phyloP scores from a whole-genome alignment of 768 basidiomycete genomes.

The Agrocybe chaxingu region DNA sequence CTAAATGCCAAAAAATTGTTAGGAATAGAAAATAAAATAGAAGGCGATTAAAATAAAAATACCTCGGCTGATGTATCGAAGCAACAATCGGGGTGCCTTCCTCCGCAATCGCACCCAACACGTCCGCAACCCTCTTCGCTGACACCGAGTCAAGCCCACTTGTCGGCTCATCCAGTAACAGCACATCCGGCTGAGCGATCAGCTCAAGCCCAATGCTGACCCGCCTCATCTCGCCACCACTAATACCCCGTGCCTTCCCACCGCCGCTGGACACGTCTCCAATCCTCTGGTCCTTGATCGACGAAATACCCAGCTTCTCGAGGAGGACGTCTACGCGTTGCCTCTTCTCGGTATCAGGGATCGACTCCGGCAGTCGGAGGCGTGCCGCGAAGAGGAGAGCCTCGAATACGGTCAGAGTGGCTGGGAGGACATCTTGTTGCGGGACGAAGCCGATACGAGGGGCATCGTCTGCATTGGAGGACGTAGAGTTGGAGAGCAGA shows the following conservation, averaged over 20 bases:
- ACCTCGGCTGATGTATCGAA: conserved; percentile 87
- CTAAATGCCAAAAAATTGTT: conserved; percentile 25
- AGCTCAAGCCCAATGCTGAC: conserved; percentile 91
- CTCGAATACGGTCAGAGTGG: conserved; percentile 78
- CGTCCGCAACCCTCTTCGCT: conserved; percentile 73
- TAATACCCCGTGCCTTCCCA: conserved; percentile 71
- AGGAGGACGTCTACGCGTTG: conserved; percentile 69
- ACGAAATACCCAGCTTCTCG: conserved; percentile 71
- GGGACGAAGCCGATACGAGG: conserved; percentile 83
- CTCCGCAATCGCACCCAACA: conserved; percentile 74
- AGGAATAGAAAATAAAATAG: not conserved
- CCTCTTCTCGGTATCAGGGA: conserved; percentile 58
- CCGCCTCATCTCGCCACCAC: conserved; percentile 88
- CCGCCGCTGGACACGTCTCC: conserved; percentile 55
- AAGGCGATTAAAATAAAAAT: conserved; percentile 3
- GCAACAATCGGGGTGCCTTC: conserved; percentile 79
- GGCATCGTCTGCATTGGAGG: conserved; percentile 17
- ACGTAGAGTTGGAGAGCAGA: conserved; percentile 36
- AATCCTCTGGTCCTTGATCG: conserved; percentile 70
- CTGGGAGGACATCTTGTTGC: conserved; percentile 80
- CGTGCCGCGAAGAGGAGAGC: conserved; percentile 83
- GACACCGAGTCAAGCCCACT: conserved; percentile 84
- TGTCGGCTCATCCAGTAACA: conserved; percentile 88
- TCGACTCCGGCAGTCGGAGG: conserved; percentile 75
- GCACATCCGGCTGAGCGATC: conserved; percentile 77